A percentile compares a stretch with the other conserved stretches of the same genome.
Evolutionary conservation across 202 grass and related monocot genomes (phyloP).

Genomic region (Carex sylvatica): DNA sequence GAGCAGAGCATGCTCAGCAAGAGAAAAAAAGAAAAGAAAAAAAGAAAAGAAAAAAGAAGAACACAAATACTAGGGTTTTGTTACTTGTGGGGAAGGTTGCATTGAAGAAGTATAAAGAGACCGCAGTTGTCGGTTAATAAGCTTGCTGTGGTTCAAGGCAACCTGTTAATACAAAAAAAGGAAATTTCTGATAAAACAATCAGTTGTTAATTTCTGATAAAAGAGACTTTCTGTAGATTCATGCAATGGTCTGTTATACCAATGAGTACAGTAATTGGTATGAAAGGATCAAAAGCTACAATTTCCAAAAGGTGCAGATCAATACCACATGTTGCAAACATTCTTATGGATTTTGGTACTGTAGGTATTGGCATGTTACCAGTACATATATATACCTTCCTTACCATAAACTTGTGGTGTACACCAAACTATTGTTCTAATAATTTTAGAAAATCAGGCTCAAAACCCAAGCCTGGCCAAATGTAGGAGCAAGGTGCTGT

Average conservation of each 20-base stretch:
- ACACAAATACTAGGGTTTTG: constrained; percentile 10
- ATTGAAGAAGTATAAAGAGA: constrained; percentile 55
- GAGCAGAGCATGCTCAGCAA: constrained; percentile 14
- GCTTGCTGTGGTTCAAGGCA: constrained; percentile 73
- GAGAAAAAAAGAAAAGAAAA: background rate
- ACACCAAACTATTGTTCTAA: background rate
- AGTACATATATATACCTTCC: background rate
- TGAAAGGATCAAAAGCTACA: background rate
- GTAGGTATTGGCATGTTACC: background rate
- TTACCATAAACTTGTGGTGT: background rate
- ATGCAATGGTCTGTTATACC: background rate
- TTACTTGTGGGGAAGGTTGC: constrained; percentile 28
- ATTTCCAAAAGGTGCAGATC: background rate
- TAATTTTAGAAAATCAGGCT: background rate
- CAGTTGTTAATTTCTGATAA: background rate
- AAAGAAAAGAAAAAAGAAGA: background rate
- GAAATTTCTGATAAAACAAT: background rate
- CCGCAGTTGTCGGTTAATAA: constrained; percentile 79
- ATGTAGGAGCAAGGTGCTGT: background rate
- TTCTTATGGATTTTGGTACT: background rate
- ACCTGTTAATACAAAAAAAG: constrained; percentile 8
- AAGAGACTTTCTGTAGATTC: background rate
- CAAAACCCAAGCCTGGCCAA: background rate
- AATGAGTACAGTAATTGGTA: background rate
- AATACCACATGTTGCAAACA: background rate